These are phyloP conservation scores for Tetradesmus obliquus DNA, from an alignment of 139 green algal genomes.

Conservation along the genomic window DNA sequence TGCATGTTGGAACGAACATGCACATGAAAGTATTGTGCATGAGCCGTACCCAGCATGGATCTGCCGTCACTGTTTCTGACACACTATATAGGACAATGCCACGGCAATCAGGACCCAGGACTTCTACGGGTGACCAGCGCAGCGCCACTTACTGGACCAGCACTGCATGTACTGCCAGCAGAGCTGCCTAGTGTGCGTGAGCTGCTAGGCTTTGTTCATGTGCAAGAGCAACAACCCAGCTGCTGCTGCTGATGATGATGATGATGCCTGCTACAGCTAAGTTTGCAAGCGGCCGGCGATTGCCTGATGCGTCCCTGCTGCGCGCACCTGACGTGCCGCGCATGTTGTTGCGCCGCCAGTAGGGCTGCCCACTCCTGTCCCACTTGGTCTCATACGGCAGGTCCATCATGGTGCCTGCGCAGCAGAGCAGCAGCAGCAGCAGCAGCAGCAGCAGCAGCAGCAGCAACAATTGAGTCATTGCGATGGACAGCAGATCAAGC, in stretches of 20 bases:
- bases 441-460: not conserved
- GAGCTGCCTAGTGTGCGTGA: too few species aligned
- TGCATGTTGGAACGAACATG: not conserved
- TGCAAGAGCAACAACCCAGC: not conserved
- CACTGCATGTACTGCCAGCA: too few species aligned
- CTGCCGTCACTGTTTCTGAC: too few species aligned
- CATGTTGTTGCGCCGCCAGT: constrained; percentile 16
- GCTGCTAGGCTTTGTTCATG: too few species aligned
- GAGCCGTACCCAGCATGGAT: too few species aligned
- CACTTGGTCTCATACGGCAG: constrained; percentile 65
- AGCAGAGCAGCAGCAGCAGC: not conserved
- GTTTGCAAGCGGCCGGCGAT: too few species aligned
- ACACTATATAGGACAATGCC: too few species aligned
- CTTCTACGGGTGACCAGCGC: too few species aligned
- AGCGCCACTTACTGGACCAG: too few species aligned
- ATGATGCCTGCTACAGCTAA: too few species aligned
- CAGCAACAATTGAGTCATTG: not conserved
- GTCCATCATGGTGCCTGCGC: constrained; percentile 70
- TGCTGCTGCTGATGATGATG: not conserved
- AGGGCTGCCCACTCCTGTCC: not conserved
- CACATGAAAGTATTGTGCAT: too few species aligned
- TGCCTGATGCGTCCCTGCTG: not conserved
- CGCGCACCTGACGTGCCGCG: constrained; percentile 26
- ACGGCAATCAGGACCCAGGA: too few species aligned
- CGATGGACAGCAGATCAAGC: not conserved